Evolutionary conservation across 345 rosid genomes (phyloP).

Genomic region (Bruguiera sexangula): DNA sequence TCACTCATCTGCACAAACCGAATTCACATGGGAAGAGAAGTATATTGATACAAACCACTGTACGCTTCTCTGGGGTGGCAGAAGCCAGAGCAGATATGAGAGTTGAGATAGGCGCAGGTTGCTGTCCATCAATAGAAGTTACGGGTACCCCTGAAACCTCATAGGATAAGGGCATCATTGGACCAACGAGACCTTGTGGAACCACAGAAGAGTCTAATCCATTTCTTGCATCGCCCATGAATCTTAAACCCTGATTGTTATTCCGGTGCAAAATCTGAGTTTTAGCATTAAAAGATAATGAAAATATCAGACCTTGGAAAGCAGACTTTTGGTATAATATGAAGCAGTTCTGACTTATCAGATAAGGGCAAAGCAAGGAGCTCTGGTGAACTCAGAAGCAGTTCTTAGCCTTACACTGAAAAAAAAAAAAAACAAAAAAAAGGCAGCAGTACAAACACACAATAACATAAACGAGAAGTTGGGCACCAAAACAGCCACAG

Average conservation of each 20-base stretch:
- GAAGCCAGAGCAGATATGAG: slow-evolving; percentile 56
- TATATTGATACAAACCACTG: slow-evolving; percentile 7
- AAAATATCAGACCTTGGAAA: not conserved
- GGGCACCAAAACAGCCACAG: too few species aligned
- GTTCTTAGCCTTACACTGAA: too few species aligned
- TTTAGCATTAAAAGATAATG: not conserved
- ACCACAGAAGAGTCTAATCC: slow-evolving; percentile 37
- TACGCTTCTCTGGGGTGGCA: slow-evolving; percentile 38
- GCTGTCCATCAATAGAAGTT: slow-evolving; percentile 25
- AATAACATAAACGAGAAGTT: too few species aligned
- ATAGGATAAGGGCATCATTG: slow-evolving; percentile 38
- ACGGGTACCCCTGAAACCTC: slow-evolving; percentile 44
- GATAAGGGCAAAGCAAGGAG: too few species aligned
- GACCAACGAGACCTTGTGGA: slow-evolving; percentile 39
- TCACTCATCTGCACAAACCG: not conserved
- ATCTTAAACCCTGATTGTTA: slow-evolving; percentile 41
- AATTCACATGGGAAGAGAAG: not conserved
- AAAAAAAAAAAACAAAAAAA: too few species aligned
- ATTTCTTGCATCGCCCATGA: slow-evolving; percentile 37
- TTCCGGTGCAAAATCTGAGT: slow-evolving; percentile 41
- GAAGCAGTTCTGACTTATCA: too few species aligned
- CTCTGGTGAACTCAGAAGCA: too few species aligned
- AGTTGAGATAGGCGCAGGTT: slow-evolving; percentile 34
- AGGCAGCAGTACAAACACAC: too few species aligned
- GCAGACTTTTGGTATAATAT: not conserved